Conservation (phyloP, 2,329 filamentous ascomycete genomes). For the Arthrobotrys entomopaga region DNA sequence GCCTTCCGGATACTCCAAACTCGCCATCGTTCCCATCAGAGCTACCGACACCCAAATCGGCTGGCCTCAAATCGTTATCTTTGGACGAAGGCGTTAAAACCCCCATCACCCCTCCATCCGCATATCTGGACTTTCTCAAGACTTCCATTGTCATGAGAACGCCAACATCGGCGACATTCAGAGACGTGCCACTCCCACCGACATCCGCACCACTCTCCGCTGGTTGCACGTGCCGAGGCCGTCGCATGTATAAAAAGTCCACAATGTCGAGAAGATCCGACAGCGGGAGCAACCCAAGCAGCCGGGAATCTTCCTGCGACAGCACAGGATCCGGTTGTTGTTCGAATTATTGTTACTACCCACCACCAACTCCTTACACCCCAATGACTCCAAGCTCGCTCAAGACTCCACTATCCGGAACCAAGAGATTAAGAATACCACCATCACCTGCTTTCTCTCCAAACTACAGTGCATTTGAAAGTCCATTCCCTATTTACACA, state of each 20-base stretch:
- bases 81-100: constrained; percentile 74
- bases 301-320: constrained; percentile 64
- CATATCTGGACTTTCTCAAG: constrained; percentile 93
- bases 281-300: constrained; percentile 62
- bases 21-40: constrained; percentile 50
- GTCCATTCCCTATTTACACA: constrained; percentile 67
- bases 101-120: constrained; percentile 87
- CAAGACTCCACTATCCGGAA: constrained; percentile 68
- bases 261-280: constrained; percentile 55
- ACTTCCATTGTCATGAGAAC: constrained; percentile 80
- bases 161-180: constrained; percentile 66
- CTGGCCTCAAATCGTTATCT: constrained; percentile 47
- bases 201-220: constrained; percentile 62
- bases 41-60: constrained; percentile 46
- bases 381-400: constrained; percentile 69
- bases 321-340: constrained; percentile 68
- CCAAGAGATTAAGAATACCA: constrained; percentile 77
- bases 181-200: constrained; percentile 65
- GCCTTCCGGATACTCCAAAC: constrained; percentile 43
- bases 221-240: constrained; percentile 64
- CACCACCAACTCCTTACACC: constrained; percentile 70
- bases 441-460: constrained; percentile 75
- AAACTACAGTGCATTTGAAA: constrained; percentile 71
- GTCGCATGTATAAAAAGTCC: constrained; percentile 63
- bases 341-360: constrained; percentile 67